Base-by-base conservation (phyloP, 1,284 basidiomycete species). In the Xanthoconium separans region DNA sequence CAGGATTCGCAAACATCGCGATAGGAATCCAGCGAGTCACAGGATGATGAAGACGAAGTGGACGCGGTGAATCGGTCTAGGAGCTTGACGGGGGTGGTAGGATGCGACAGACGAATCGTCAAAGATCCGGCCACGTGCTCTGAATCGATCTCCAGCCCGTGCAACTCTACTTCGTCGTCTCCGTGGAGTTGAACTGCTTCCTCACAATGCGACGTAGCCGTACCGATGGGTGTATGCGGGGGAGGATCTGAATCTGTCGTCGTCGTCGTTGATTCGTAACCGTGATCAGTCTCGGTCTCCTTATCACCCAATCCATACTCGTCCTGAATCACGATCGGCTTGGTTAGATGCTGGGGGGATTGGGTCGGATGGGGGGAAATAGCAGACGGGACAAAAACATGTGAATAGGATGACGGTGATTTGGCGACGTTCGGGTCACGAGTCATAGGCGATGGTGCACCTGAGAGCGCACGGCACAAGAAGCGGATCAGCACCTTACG, bases 221-320 rank as follows among this genome's bases (percentile, higher is more conserved):
- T 37, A 20, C 65, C 65, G 15, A 66, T 39, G 16, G 67, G 68
- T 16, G 68, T 66, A 13, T 65, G 62, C 3, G 65, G 68, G 8
- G 54, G 55, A 52, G 57, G 64, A 54, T 66, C 65, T 9, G 68
- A 66, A 51, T 70, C 65, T 6, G 65, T 70, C 2, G 65, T 68
- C 0, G 66, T 69, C 20, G 64, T 68, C 9, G 64, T 52, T 4
- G 66, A 65, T 36, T 65, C 66, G 15, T 67, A 62, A 7, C 55
- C 64, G 40, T 67, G 61, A 43, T 67, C 65, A 1, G 50, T 66
- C 53, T 65, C 63, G 0, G 45, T 51, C n/a, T 69, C 66, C 39
- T 51, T 62, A 6, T 68, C 65, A 27, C 44, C 46, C 6, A 9
- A 15, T 4, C 46, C 40, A 27, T 53, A 44, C 33, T 59, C 53